Evolutionary conservation across 2,329 filamentous ascomycete species (phyloP), one percentile per base, ranked within the genome.

Genomic region (Colletotrichum sp.): DNA sequence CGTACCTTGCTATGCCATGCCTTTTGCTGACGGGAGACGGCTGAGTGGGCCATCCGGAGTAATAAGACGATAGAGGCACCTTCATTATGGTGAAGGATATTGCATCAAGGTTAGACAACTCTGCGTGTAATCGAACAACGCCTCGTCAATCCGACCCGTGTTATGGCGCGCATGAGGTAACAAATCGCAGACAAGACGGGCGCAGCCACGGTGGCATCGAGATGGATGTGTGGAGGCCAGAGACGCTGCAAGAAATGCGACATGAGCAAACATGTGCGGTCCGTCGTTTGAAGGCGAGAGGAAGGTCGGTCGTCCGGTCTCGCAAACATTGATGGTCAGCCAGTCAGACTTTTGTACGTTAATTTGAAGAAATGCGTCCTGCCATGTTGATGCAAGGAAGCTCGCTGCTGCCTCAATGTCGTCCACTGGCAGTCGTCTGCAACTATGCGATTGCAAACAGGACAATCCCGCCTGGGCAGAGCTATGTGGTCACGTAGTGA

Each of bases 351-450:
- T 38, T 70, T 28, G 38, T 66, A 48, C 48, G 55, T 52, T 55
- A 76, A 70, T 75, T 71, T 62, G 71, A 61, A 76, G 61, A 74
- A 60, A 66, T 70, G 71, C 66, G 36, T 70, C 32, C 71, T 76
- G 71, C 70, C 73, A 74, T 66, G 65, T 74, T 66, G 60, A 76
- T 61, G 65, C 73, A 76, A 70, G 73, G 73, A 66, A 66, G 18
- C 60, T 76, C 71, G 73, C 70, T 76, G 74, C 34, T 60, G 55
- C 61, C 60, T 62, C 36, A 30, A 66, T 52, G 52, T 64, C 36
- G 58, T 56, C 18, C 60, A 55, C 71, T 30, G 36, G 48, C 58
- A 48, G 43, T 32, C 28, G 6, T 55, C 36, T 66, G 66, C 60
- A n/a, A 30, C 48, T 60, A 43, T 66, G 66, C 52, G 56, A 65